These are phyloP conservation scores for Xenosphaeropsis pyriputrescens DNA, from an alignment of 2,329 filamentous ascomycete genomes.

Conservation along the genomic window DNA sequence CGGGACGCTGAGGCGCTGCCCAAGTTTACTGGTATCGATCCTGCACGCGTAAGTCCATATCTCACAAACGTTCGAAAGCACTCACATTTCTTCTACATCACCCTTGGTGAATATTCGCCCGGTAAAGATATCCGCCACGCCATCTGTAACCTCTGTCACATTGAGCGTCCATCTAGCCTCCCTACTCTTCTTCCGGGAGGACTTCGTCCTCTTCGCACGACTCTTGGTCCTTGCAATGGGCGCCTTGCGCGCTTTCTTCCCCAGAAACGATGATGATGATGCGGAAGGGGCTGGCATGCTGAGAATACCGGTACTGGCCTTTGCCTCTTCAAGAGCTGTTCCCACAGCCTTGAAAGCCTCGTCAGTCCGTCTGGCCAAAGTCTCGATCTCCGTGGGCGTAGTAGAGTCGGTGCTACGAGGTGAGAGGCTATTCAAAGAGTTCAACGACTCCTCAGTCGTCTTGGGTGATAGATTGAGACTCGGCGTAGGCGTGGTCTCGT, in stretches of 20 bases:
- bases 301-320: slow-evolving; percentile 12
- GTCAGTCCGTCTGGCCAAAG: slow-evolving; percentile 33
- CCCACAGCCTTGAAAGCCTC: slow-evolving; percentile 32
- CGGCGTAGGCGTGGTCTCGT: slow-evolving; percentile 4
- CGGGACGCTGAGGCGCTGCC: too few relatives aligned
- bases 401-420: neutral
- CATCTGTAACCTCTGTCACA: slow-evolving; percentile 34
- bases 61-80: slow-evolving; percentile 6
- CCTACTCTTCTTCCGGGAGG: slow-evolving; percentile 20
- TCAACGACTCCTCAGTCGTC: too few relatives aligned
- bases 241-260: slow-evolving; percentile 11
- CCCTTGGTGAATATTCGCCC: slow-evolving; percentile 37
- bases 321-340: slow-evolving; percentile 23
- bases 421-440: slow-evolving; percentile 3
- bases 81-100: slow-evolving; percentile 40
- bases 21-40: neutral
- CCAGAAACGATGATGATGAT: slow-evolving; percentile 4
- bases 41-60: neutral
- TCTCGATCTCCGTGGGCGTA: slow-evolving; percentile 15
- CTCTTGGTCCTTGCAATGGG: slow-evolving; percentile 14
- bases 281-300: neutral
- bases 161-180: slow-evolving; percentile 32
- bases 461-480: too few relatives aligned
- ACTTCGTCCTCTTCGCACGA: slow-evolving; percentile 25
- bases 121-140: slow-evolving; percentile 40